These are phyloP conservation scores for Cornus florida DNA, from an alignment of 148 eudicot genomes.

Conservation along the genomic window DNA sequence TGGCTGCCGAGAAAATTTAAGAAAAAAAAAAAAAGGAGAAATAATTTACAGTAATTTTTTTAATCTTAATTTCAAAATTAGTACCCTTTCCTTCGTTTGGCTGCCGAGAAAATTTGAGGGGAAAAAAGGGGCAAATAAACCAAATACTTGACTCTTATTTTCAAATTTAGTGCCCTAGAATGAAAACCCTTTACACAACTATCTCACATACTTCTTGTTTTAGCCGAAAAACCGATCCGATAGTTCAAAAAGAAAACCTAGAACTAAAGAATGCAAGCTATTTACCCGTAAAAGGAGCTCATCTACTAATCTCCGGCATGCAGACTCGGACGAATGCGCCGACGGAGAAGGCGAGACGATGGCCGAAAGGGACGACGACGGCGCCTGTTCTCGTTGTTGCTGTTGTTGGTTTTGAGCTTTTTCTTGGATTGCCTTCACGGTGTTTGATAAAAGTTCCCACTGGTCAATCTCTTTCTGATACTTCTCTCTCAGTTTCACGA, in stretches of 20 bases:
- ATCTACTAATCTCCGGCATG: conserved; percentile 18
- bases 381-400: no score
- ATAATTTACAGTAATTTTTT: no score
- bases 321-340: conserved; percentile 15
- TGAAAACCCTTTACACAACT: background rate
- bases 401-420: conserved; percentile 18
- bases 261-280: background rate
- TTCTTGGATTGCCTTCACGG: conserved; percentile 39
- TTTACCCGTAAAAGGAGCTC: conserved; percentile 36
- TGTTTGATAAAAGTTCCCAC: conserved; percentile 74
- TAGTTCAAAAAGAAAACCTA: background rate
- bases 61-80: no score
- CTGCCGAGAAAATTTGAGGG: background rate
- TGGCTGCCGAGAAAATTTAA: background rate
- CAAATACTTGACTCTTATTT: background rate
- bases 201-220: no score
- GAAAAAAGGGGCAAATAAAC: background rate
- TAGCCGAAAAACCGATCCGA: background rate
- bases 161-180: background rate
- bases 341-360: conserved; percentile 6
- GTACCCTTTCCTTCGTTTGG: background rate
- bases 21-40: background rate
- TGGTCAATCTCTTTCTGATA: conserved; percentile 49
- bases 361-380: background rate
- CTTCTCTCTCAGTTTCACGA: conserved; percentile 46